Conservation (phyloP, 2,329 filamentous ascomycete species). For the Penicillium sp. region DNA sequence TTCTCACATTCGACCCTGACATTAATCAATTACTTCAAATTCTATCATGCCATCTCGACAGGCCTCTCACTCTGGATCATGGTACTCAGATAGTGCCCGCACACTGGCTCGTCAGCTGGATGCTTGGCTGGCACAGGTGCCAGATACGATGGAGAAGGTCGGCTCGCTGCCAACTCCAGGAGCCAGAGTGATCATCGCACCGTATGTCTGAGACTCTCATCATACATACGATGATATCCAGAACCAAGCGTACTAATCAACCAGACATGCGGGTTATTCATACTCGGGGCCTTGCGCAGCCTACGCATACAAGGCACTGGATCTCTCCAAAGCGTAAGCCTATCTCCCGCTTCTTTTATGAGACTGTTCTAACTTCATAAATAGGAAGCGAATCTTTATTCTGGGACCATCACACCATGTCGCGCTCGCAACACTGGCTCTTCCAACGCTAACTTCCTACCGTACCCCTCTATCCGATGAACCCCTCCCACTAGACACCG, state of each 20-base stretch:
- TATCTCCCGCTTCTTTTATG: neutral
- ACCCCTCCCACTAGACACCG: constrained; percentile 46
- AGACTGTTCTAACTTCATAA: constrained; percentile 5
- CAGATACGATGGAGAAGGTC: constrained; percentile 62
- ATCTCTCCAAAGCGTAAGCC: constrained; percentile 70
- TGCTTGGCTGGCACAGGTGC: constrained; percentile 70
- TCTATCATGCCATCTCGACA: constrained; percentile 46
- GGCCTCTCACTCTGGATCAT: constrained; percentile 79
- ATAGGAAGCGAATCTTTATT: constrained; percentile 81
- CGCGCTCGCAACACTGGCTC: constrained; percentile 72
- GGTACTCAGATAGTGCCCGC: constrained; percentile 69
- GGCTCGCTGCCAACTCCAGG: constrained; percentile 67
- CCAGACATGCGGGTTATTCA: constrained; percentile 86
- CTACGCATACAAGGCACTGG: constrained; percentile 88
- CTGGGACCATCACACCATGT: constrained; percentile 90
- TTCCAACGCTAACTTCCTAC: constrained; percentile 66
- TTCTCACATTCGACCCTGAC: neutral
- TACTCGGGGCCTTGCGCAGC: constrained; percentile 92
- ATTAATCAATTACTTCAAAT: neutral
- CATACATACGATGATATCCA: neutral
- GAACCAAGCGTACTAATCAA: constrained; percentile 14
- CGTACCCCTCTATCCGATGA: constrained; percentile 46
- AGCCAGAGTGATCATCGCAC: constrained; percentile 85
- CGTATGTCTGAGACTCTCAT: constrained; percentile 60
- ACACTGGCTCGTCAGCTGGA: constrained; percentile 70